phyloP scores from a whole-genome alignment of 2,329 filamentous ascomycete species.

The Thelonectria rubi region DNA sequence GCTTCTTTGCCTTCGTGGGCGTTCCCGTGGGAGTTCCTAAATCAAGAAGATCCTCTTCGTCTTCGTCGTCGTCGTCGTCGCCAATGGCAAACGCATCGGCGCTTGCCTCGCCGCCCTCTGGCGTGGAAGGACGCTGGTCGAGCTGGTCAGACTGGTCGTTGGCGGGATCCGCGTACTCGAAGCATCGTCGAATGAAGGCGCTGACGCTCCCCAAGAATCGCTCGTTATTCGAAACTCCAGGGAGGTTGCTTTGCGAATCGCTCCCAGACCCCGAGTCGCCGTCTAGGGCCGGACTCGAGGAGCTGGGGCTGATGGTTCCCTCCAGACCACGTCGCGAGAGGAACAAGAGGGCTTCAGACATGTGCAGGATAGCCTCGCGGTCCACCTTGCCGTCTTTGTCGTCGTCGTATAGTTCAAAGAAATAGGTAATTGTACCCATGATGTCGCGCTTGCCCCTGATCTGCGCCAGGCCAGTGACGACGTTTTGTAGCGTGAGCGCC shows the following conservation, averaged over 20 bases:
- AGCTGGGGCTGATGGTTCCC: slow-evolving; percentile 73
- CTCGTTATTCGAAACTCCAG: slow-evolving; percentile 77
- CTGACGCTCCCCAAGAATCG: slow-evolving; percentile 92
- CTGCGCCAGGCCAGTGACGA: slow-evolving; percentile 87
- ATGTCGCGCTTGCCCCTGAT: slow-evolving; percentile 96
- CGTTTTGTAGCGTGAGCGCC: slow-evolving; percentile 87
- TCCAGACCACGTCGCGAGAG: slow-evolving; percentile 88
- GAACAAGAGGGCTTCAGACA: slow-evolving; percentile 93
- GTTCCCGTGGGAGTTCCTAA: slow-evolving; percentile 59
- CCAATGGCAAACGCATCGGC: slow-evolving; percentile 76
- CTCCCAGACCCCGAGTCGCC: slow-evolving; percentile 45
- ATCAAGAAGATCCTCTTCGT: slow-evolving; percentile 65
- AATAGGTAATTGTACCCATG: slow-evolving; percentile 97
- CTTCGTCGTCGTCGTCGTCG: slow-evolving; percentile 67
- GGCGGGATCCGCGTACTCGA: slow-evolving; percentile 95
- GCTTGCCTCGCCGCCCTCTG: slow-evolving; percentile 38
- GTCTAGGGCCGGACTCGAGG: slow-evolving; percentile 64
- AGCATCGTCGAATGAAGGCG: slow-evolving; percentile 94
- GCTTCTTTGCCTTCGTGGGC: slow-evolving; percentile 55
- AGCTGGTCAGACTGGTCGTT: slow-evolving; percentile 60
- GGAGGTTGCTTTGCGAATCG: slow-evolving; percentile 52
- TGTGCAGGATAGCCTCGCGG: slow-evolving; percentile 91
- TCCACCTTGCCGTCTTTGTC: slow-evolving; percentile 91
- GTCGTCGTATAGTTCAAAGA: slow-evolving; percentile 97
- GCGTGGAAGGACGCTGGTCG: slow-evolving; percentile 20